phyloP scores from a whole-genome alignment of 257 asterid species.

The Petunia secreta region DNA sequence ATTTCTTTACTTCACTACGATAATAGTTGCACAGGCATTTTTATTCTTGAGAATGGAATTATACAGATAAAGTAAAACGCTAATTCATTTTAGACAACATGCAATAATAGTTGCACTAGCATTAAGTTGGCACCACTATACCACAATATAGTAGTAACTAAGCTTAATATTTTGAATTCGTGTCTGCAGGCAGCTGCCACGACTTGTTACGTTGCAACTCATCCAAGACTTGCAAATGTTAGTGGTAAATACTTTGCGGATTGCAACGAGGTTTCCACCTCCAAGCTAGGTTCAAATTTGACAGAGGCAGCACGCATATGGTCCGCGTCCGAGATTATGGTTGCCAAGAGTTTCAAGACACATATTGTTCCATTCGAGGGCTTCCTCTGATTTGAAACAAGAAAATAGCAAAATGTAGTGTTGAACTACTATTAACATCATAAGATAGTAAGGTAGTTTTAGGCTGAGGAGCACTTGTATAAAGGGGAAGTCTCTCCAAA shows the following conservation, averaged over 20 bases:
- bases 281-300: not conserved
- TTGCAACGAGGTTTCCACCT: slow-evolving; percentile 6
- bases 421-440: too few species aligned
- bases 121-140: too few species aligned
- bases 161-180: not conserved
- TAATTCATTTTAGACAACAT: too few species aligned
- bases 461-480: too few species aligned
- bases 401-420: not conserved
- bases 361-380: slow-evolving; percentile 1
- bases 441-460: too few species aligned
- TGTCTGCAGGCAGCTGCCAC: slow-evolving; percentile 80
- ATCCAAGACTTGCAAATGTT: slow-evolving; percentile 14
- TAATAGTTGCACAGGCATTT: too few species aligned
- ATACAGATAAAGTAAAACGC: too few species aligned
- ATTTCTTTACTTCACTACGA: slow-evolving; percentile 27
- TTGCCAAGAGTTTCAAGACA: not conserved
- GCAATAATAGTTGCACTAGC: too few species aligned
- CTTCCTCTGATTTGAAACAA: not conserved
- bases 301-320: not conserved
- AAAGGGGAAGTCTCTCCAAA: too few species aligned
- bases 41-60: too few species aligned
- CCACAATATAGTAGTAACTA: not conserved
- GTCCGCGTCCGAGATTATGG: not conserved
- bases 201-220: slow-evolving; percentile 45
- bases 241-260: slow-evolving; percentile 14